These are phyloP conservation scores for Metschnikowia similis DNA, from an alignment of 805 yeast genomes.

Conservation along the genomic window DNA sequence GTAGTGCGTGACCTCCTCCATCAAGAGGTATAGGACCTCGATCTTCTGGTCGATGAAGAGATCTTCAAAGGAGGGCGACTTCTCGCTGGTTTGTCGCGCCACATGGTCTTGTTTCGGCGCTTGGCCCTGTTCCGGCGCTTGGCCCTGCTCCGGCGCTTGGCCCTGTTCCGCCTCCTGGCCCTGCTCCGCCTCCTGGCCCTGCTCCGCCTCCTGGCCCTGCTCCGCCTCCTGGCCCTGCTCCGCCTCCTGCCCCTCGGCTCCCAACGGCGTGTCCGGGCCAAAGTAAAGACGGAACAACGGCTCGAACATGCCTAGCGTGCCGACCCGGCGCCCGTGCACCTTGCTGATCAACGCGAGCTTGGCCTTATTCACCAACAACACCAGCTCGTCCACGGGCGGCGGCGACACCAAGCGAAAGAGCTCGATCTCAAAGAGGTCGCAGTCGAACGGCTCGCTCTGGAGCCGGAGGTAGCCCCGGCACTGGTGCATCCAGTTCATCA, in stretches of 20 bases:
- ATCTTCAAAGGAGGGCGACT: slow-evolving; percentile 26
- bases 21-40: slow-evolving; percentile 43
- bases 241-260: slow-evolving; percentile 22
- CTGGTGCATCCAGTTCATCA: slow-evolving; percentile 54
- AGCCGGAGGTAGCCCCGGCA: slow-evolving; percentile 50
- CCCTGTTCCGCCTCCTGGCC: slow-evolving; percentile 15
- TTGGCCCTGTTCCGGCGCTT: slow-evolving; percentile 9
- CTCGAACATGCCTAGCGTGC: slow-evolving; percentile 29
- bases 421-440: slow-evolving; percentile 60
- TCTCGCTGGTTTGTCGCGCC: not conserved
- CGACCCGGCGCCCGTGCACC: slow-evolving; percentile 35
- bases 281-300: slow-evolving; percentile 31
- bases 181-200: slow-evolving; percentile 18
- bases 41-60: slow-evolving; percentile 45
- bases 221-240: slow-evolving; percentile 12
- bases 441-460: slow-evolving; percentile 50
- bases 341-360: slow-evolving; percentile 39
- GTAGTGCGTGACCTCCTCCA: slow-evolving; percentile 39
- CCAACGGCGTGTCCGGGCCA: slow-evolving; percentile 31
- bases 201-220: slow-evolving; percentile 16
- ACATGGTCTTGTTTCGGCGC: too few species aligned
- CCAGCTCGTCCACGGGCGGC: slow-evolving; percentile 31
- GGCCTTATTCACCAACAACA: slow-evolving; percentile 39
- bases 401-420: slow-evolving; percentile 36
- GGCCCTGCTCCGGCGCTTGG: slow-evolving; percentile 10